phyloP scores from a whole-genome alignment of 2,329 filamentous ascomycete species.

The Sordariomycetes sp. region DNA sequence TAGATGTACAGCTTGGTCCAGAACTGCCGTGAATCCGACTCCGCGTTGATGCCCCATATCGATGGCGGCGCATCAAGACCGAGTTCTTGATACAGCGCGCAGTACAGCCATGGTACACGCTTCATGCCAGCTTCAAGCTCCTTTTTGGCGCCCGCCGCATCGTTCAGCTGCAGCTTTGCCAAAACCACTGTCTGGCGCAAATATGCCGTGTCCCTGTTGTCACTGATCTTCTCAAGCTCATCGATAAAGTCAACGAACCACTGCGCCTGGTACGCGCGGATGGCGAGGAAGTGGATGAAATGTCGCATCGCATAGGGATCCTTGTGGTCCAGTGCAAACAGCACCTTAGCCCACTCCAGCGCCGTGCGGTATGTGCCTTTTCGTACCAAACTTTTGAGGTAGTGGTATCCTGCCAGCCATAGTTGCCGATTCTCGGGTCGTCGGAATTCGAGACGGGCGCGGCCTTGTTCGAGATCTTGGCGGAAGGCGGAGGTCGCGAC shows the following conservation, averaged over 20 bases:
- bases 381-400: constrained; percentile 74
- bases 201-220: constrained; percentile 47
- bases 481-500: constrained; percentile 78
- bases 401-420: constrained; percentile 83
- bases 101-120: constrained; percentile 76
- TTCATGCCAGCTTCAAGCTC: constrained; percentile 60
- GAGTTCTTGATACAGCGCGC: constrained; percentile 69
- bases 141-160: constrained; percentile 54
- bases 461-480: constrained; percentile 64
- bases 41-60: constrained; percentile 71
- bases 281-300: constrained; percentile 72
- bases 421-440: constrained; percentile 86
- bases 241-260: constrained; percentile 66
- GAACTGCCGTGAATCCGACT: constrained; percentile 52
- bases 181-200: constrained; percentile 69
- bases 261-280: constrained; percentile 69
- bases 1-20: constrained; percentile 68
- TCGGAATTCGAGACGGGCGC: constrained; percentile 71
- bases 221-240: constrained; percentile 23
- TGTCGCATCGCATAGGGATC: constrained; percentile 82
- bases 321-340: constrained; percentile 63
- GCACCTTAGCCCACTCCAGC: constrained; percentile 84
- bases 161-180: constrained; percentile 63
- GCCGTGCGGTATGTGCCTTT: constrained; percentile 93
- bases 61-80: constrained; percentile 68